phyloP scores from a whole-genome alignment of 306 rosid genomes.

The Vigna nakashimae region DNA sequence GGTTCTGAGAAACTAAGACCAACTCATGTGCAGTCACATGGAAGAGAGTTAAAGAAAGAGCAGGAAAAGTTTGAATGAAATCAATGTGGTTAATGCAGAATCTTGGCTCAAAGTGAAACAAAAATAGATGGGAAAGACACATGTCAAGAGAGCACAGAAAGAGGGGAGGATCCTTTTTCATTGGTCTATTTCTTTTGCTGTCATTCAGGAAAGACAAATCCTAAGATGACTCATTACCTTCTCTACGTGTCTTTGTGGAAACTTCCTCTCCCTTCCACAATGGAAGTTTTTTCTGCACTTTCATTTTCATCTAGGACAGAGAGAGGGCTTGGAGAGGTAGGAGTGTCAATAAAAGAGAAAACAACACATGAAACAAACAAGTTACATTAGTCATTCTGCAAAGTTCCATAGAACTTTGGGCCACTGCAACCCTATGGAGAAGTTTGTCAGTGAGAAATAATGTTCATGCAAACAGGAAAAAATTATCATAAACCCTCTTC shows the following conservation, averaged over 20 bases:
- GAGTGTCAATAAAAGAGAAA: constrained; percentile 74
- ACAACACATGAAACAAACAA: constrained; percentile 72
- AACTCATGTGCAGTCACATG: constrained; percentile 60
- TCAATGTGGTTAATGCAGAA: constrained; percentile 40
- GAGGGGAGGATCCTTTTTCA: constrained; percentile 52
- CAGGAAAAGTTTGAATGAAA: constrained; percentile 48
- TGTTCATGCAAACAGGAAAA: constrained; percentile 21
- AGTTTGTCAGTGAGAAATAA: constrained; percentile 50
- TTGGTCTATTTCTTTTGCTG: constrained; percentile 57
- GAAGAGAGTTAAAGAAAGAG: constrained; percentile 49
- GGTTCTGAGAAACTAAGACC: constrained; percentile 40
- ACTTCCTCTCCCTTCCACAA: constrained; percentile 45
- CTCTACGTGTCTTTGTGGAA: constrained; percentile 57
- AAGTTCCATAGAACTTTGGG: constrained; percentile 58
- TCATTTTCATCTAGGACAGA: constrained; percentile 64
- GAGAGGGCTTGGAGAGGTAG: constrained; percentile 47
- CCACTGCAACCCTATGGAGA: constrained; percentile 60
- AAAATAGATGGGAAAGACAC: constrained; percentile 52
- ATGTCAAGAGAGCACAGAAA: constrained; percentile 64
- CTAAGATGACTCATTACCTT: constrained; percentile 79
- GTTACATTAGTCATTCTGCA: constrained; percentile 55
- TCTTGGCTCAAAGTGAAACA: constrained; percentile 49
- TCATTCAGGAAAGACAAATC: constrained; percentile 75
- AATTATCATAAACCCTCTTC: constrained; percentile 37
- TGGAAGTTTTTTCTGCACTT: constrained; percentile 63